These are phyloP conservation scores for Sporothrix pallida DNA, from an alignment of 2,329 filamentous ascomycete genomes.

Conservation along the genomic window DNA sequence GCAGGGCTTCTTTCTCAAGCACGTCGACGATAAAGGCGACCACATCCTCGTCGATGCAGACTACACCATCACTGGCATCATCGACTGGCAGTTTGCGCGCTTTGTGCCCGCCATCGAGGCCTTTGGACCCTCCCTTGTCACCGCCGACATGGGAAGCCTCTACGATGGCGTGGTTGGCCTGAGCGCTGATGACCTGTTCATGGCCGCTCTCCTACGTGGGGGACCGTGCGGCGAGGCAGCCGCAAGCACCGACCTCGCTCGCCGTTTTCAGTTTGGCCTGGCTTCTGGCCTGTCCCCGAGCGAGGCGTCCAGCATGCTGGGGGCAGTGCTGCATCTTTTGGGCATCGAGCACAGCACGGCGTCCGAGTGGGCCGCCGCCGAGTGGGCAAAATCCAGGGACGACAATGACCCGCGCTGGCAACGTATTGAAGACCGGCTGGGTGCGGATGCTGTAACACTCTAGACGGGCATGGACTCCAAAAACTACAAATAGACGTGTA, in stretches of 20 bases:
- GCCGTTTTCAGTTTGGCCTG: slow-evolving; percentile 31
- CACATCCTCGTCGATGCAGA: slow-evolving; percentile 27
- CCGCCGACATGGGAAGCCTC: background rate
- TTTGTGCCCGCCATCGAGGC: background rate
- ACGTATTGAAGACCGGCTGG: too few relatives aligned
- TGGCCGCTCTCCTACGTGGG: slow-evolving; percentile 11
- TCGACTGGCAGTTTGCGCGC: slow-evolving; percentile 30
- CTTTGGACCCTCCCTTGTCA: slow-evolving; percentile 15
- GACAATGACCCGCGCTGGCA: slow-evolving; percentile 6
- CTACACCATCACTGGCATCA: slow-evolving; percentile 25
- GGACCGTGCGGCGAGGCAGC: too few relatives aligned
- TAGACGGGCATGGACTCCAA: too few relatives aligned
- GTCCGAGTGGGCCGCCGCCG: background rate
- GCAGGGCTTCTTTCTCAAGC: slow-evolving; percentile 23
- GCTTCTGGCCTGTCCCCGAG: slow-evolving; percentile 15
- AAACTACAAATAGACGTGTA: too few relatives aligned
- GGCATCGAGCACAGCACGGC: background rate
- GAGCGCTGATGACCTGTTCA: background rate
- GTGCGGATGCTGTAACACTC: too few relatives aligned
- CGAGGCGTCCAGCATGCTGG: slow-evolving; percentile 5
- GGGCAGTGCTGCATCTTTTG: background rate
- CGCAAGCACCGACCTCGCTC: slow-evolving; percentile 15
- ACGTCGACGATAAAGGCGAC: slow-evolving; percentile 33
- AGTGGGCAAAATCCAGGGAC: background rate
- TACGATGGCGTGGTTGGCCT: background rate